These are phyloP conservation scores for Rhizopus microsporus DNA, from an alignment of 371 early-diverging fungal genomes.

Conservation along the genomic window DNA sequence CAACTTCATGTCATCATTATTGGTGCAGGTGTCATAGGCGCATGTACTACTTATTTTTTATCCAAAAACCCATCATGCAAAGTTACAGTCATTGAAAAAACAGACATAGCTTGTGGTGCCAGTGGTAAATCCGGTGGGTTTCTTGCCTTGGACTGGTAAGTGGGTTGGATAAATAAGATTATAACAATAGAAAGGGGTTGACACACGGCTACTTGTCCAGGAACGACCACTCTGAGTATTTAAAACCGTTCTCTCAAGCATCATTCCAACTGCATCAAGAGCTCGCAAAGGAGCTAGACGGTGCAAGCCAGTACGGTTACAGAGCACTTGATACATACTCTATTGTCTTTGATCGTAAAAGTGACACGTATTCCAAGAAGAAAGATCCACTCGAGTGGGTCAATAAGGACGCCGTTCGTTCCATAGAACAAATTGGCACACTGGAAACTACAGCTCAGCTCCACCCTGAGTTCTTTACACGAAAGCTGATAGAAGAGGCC, in stretches of 20 bases:
- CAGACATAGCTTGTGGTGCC: slow-evolving; percentile 62
- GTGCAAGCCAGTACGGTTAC: slow-evolving; percentile 59
- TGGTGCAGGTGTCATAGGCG: slow-evolving; percentile 24
- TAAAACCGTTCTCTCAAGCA: slow-evolving; percentile 49
- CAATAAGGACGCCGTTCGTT: slow-evolving; percentile 29
- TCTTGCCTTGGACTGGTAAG: slow-evolving; percentile 64
- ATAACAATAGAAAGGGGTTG: background rate
- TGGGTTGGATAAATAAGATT: background rate
- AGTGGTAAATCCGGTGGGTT: slow-evolving; percentile 79
- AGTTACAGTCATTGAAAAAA: slow-evolving; percentile 50
- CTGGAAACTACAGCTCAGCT: slow-evolving; percentile 62
- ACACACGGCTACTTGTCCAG: slow-evolving; percentile 8
- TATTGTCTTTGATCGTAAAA: slow-evolving; percentile 33
- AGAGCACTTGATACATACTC: slow-evolving; percentile 57
- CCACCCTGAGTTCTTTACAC: slow-evolving; percentile 58
- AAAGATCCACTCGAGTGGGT: slow-evolving; percentile 40
- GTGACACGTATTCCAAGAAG: slow-evolving; percentile 2
- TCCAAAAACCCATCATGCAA: slow-evolving; percentile 30
- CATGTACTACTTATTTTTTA: slow-evolving; percentile 64
- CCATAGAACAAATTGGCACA: slow-evolving; percentile 50
- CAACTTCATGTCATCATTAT: slow-evolving; percentile 12
- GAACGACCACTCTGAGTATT: slow-evolving; percentile 51
- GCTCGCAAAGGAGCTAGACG: slow-evolving; percentile 57
- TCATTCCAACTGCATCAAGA: slow-evolving; percentile 64
- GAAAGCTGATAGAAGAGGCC: slow-evolving; percentile 48